A percentile compares a stretch with the other conserved stretches of the same genome.
These are phyloP conservation scores for Elongisporangium senticosum DNA, from an alignment of 352 stramenopile genomes.

Conservation along the genomic window DNA sequence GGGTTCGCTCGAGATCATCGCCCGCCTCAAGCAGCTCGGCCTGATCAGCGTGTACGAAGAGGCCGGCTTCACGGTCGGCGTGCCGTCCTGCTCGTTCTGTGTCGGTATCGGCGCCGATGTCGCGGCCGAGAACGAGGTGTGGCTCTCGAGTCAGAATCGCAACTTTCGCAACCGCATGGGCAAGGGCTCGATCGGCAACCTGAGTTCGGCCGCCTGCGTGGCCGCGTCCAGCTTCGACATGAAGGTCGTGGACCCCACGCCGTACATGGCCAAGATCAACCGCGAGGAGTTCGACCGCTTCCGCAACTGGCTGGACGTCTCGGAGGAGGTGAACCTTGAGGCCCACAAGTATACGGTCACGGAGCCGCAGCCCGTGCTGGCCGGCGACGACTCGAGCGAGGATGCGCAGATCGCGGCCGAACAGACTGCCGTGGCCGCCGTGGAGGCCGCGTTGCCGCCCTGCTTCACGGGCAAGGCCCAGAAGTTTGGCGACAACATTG, in stretches of 20 bases:
- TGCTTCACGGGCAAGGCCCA: conserved; percentile 67
- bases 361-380: conserved; percentile 41
- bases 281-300: conserved; percentile 75
- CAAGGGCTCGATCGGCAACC: conserved; percentile 72
- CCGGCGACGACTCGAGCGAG: conserved; percentile 16
- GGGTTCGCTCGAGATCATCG: conserved; percentile 72
- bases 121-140: conserved; percentile 64
- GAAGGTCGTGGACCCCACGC: conserved; percentile 62
- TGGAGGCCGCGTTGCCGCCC: conserved; percentile 47
- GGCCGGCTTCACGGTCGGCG: conserved; percentile 68
- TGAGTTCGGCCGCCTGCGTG: conserved; percentile 60
- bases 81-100: conserved; percentile 79
- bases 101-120: conserved; percentile 79
- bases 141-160: conserved; percentile 79
- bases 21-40: conserved; percentile 51
- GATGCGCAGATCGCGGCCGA: conserved; percentile 39
- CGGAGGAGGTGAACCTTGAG: conserved; percentile 12
- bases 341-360: conserved; percentile 25
- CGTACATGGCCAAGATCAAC: conserved; percentile 57
- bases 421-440: conserved; percentile 44
- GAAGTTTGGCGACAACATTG: conserved; percentile 73
- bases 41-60: conserved; percentile 73
- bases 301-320: conserved; percentile 58
- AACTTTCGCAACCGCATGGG: conserved; percentile 87
- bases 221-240: conserved; percentile 78